Base-by-base conservation (phyloP, 768 basidiomycete species). In the Cystobasidiopsis lactophilus region DNA sequence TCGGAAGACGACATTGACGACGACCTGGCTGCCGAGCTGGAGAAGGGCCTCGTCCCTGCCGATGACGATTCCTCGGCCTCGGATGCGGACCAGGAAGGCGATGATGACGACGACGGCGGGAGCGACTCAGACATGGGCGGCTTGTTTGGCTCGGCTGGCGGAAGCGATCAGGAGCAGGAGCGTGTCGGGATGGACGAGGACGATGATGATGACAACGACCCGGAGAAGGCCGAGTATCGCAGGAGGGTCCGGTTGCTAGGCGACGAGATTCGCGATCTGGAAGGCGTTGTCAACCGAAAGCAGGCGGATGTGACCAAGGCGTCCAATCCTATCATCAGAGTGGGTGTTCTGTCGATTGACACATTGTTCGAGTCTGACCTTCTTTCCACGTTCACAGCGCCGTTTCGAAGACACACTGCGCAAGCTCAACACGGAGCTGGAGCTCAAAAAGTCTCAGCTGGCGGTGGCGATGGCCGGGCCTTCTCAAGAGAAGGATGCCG, bases 341-440 rank as follows among this genome's bases (percentile, higher is more conserved):
- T 83, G 57, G 31, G 68, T 60, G 26, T 31, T 14, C 33, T 26
- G 13, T 30, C n/a, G 4, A 26, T 10, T 19, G 19, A 9, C 19
- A 9, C 5, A 14, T 45, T 47, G 4, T 18, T 40, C 33, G 38
- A 27, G 18, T 52, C 40, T 48, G 35, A 51, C 10, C 30, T 2
- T 11, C 24, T 7, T 18, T 23, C 19, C 7, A 26, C 35, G 21
- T 54, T 48, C 19, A 5, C 60, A 88, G 80, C 81, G 80, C 75
- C 86, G 86, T 33, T 89, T 91, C 67, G 85, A 89, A 65, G 88
- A 91, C 64, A 80, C 82, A 18, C 67, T 89, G 61, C 83, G 79
- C 71, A 93, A 91, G 67, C 72, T 93, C 45, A 75, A 78, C 11
- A 75, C 77, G 33, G 86, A 93, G 63, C 69, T 89, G 29, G 86